phyloP scores from a whole-genome alignment of 1,139 yeast species.

The Saccharomyces hybrid region DNA sequence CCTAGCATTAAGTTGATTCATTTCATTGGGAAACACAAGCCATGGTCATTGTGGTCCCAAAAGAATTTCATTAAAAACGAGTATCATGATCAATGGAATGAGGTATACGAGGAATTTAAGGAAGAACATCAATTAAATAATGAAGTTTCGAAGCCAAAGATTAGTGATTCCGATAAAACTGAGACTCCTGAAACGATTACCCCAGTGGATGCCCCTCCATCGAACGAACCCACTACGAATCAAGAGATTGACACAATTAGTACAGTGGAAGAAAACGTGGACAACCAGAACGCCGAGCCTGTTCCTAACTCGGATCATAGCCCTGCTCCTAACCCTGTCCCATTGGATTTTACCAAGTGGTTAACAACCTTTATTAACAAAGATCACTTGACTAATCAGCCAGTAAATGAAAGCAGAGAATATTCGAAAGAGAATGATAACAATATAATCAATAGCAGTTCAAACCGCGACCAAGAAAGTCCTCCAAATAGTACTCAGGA shows the following conservation, averaged over 20 bases:
- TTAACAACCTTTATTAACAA: constrained; percentile 15
- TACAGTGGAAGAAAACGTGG: not conserved
- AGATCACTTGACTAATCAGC: constrained; percentile 4
- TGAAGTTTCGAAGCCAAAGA: not conserved
- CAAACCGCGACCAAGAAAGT: not conserved
- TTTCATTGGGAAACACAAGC: constrained; percentile 74
- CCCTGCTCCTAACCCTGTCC: constrained; percentile 10
- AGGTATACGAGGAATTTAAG: constrained; percentile 15
- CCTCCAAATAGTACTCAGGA: not conserved
- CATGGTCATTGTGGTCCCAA: constrained; percentile 47
- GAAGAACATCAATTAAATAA: constrained; percentile 3
- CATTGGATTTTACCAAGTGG: constrained; percentile 16
- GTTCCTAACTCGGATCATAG: constrained; percentile 6
- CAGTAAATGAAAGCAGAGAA: not conserved
- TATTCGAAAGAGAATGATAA: not conserved
- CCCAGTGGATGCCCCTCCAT: not conserved
- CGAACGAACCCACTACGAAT: not conserved
- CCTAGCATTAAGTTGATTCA: constrained; percentile 57
- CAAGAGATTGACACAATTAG: not conserved
- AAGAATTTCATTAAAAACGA: constrained; percentile 8
- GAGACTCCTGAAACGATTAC: not conserved
- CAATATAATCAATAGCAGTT: not conserved
- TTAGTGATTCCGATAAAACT: not conserved
- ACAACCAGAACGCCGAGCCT: constrained; percentile 4
- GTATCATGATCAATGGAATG: constrained; percentile 17